phyloP scores from a whole-genome alignment of 2,329 filamentous ascomycete species.

The Fusarium marasasianum region DNA sequence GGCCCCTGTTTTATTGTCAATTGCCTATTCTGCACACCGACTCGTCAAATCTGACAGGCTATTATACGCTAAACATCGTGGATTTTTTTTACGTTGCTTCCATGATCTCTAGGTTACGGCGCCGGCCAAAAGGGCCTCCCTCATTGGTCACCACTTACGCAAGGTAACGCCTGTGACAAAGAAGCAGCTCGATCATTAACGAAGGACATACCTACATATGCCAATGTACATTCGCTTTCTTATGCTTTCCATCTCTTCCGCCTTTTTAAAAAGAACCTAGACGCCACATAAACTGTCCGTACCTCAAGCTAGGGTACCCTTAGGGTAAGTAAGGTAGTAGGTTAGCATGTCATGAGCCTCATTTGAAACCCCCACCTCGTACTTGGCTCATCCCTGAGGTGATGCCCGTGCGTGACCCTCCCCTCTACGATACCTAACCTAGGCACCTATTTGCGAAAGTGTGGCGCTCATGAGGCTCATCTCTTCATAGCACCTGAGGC shows the following conservation, averaged over 20 bases:
- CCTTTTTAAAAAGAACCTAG: neutral
- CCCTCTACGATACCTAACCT: neutral
- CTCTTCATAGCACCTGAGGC: conserved; percentile 21
- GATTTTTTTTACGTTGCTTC: neutral
- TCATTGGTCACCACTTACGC: neutral
- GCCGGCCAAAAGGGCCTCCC: neutral
- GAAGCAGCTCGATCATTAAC: neutral
- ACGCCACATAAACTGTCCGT: neutral
- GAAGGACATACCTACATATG: neutral
- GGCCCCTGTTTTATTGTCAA: conserved; percentile 14
- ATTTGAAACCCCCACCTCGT: conserved; percentile 14
- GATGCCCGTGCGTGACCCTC: neutral
- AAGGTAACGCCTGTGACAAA: neutral
- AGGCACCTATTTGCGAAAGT: neutral
- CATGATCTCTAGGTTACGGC: too few relatives aligned
- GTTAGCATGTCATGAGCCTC: neutral
- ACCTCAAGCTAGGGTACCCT: neutral
- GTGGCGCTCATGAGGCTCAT: conserved; percentile 34
- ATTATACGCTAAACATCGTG: neutral
- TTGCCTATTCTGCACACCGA: conserved; percentile 30
- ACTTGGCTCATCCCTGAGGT: neutral
- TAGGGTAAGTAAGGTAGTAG: neutral
- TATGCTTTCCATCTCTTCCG: neutral
- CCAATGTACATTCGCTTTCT: neutral
- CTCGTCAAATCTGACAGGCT: conserved; percentile 4